Conservation (phyloP, 768 basidiomycete species). For the Tulasnella calospora region DNA sequence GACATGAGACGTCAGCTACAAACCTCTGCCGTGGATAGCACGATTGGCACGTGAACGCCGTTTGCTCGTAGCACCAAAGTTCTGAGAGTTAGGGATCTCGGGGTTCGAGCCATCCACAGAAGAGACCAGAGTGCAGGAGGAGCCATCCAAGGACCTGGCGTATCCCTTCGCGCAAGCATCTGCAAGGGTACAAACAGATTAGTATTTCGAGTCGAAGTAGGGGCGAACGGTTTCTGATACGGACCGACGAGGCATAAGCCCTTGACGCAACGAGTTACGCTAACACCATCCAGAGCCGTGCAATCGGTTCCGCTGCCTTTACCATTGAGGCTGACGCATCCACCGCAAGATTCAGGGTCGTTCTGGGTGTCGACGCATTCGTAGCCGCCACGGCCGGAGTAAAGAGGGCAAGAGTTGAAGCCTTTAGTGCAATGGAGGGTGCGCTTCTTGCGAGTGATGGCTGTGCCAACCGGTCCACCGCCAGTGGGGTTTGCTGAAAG, state of each 20-base stretch:
- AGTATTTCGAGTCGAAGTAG: neutral
- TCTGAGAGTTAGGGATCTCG: too few species aligned
- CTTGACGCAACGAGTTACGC: conserved; percentile 38
- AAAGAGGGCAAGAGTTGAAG: neutral
- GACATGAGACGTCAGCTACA: neutral
- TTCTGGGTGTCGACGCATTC: conserved; percentile 11
- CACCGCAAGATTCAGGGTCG: conserved; percentile 21
- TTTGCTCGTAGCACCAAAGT: too few species aligned
- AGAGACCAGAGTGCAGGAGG: neutral
- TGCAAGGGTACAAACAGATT: neutral
- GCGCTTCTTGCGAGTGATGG: neutral
- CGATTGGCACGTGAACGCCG: too few species aligned
- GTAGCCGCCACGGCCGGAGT: conserved; percentile 8
- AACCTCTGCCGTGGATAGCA: neutral
- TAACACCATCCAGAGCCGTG: conserved; percentile 42
- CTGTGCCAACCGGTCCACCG: neutral
- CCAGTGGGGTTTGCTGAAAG: neutral
- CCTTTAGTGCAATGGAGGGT: neutral
- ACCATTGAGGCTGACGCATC: conserved; percentile 4
- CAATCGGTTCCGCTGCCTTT: conserved; percentile 40
- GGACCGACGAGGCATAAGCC: conserved; percentile 34
- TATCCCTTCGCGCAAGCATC: neutral
- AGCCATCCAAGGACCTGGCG: neutral
- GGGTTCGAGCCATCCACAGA: too few species aligned
- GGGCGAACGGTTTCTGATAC: neutral